A percentile compares a stretch with the other conserved stretches of the same genome.
phyloP scores from a whole-genome alignment of 495 filamentous ascomycete species.

The Hypoxylon lenormandii region DNA sequence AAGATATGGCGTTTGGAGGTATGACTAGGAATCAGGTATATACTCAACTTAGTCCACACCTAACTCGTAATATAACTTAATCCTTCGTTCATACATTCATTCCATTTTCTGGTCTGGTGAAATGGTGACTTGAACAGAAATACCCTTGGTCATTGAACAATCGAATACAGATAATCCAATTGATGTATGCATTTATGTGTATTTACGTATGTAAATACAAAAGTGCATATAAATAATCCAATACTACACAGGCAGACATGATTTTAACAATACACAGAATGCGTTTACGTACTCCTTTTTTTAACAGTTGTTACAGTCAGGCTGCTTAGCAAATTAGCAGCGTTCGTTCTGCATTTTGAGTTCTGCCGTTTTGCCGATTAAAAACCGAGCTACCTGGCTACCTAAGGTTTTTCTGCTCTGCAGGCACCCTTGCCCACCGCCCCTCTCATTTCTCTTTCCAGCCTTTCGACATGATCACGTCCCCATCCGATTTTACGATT shows the following conservation, averaged over 20 bases:
- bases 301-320: no score
- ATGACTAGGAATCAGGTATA: conserved; percentile 28
- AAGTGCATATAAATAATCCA: no score
- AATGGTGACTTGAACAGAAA: background rate
- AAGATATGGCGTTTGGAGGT: conserved; percentile 35
- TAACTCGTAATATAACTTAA: conserved; percentile 42
- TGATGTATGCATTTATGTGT: no score
- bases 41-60: conserved; percentile 43
- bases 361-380: conserved; percentile 25
- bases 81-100: conserved; percentile 10
- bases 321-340: no score
- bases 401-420: conserved; percentile 33
- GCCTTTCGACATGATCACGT: background rate
- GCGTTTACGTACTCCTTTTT: no score
- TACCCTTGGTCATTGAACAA: background rate
- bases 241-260: no score
- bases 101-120: background rate
- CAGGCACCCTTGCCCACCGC: conserved; percentile 30
- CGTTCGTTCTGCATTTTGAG: background rate
- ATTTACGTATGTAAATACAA: no score
- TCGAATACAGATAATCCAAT: no score
- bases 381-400: conserved; percentile 3
- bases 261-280: no score
- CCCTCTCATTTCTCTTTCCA: conserved; percentile 29
- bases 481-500: conserved; percentile 15